A percentile compares a stretch with the other conserved stretches of the same genome.
Evolutionary conservation across 2,329 filamentous ascomycete genomes (phyloP).

Genomic region (Sclerotinia subarctica): DNA sequence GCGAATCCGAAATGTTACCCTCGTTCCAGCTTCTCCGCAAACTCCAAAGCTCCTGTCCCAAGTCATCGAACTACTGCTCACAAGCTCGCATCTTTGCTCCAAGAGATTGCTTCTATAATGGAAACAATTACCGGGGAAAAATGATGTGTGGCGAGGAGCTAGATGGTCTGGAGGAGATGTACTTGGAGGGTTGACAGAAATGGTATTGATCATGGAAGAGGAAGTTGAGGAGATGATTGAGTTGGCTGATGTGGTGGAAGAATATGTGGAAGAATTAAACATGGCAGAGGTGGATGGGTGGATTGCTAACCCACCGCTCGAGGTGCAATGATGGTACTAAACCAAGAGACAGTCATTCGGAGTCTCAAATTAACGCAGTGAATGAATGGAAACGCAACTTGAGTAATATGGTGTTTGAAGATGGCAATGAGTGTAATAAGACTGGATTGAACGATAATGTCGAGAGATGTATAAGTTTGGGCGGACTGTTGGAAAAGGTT

Average conservation of each 20-base stretch:
- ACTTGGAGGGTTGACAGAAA: conserved; percentile 14
- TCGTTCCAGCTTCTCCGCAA: neutral
- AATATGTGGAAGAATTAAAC: conserved; percentile 18
- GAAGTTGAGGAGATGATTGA: conserved; percentile 17
- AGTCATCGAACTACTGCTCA: conserved; percentile 7
- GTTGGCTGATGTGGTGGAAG: conserved; percentile 12
- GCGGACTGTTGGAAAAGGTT: conserved; percentile 7
- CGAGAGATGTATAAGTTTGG: neutral
- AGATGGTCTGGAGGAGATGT: conserved; percentile 2
- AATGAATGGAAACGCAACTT: no score
- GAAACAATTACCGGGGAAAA: conserved; percentile 13
- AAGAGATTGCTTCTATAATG: conserved; percentile 17
- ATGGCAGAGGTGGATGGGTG: conserved; percentile 10
- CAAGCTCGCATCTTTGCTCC: conserved; percentile 12
- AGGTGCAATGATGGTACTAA: neutral
- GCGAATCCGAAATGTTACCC: neutral
- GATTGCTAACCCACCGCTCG: neutral
- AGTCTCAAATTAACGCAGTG: neutral
- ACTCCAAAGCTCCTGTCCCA: neutral
- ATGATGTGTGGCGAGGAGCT: conserved; percentile 19
- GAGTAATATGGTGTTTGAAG: neutral
- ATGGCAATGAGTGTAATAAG: neutral
- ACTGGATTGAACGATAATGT: neutral
- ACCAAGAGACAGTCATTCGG: neutral
- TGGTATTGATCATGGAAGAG: conserved; percentile 19